Percentiles rank a stretch among this genome's conserved stretches.
These are phyloP conservation scores for Exidia glandulosa DNA, from an alignment of 768 basidiomycete species.

Conservation along the genomic window DNA sequence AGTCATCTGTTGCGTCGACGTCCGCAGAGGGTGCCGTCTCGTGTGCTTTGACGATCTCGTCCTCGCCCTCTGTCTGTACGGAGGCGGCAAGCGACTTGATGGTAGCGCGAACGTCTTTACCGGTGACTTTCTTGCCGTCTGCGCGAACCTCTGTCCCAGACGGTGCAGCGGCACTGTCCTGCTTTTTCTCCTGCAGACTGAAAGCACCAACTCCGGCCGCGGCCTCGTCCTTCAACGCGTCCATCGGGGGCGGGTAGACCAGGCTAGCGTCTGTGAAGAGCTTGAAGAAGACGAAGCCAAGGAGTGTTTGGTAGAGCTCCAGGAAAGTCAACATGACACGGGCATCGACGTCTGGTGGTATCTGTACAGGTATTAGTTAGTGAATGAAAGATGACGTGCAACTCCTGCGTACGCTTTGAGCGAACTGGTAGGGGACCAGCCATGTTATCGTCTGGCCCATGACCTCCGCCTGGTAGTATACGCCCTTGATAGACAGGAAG, in stretches of 20 bases:
- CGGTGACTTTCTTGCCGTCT: conserved; percentile 36
- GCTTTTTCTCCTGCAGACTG: conserved; percentile 45
- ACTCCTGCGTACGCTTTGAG: conserved; percentile 60
- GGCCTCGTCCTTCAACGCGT: conserved; percentile 68
- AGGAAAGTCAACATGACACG: conserved; percentile 97
- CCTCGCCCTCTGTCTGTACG: conserved; percentile 11
- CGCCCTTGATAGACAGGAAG: conserved; percentile 94
- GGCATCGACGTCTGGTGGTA: conserved; percentile 91
- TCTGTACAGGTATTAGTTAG: conserved; percentile 37
- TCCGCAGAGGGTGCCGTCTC: conserved; percentile 28
- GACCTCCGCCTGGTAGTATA: conserved; percentile 95
- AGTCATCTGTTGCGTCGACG: conserved; percentile 67
- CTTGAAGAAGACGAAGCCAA: conserved; percentile 95
- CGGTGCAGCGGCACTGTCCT: conserved; percentile 7
- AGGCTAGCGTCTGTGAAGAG: conserved; percentile 91
- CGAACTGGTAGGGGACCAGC: conserved; percentile 96
- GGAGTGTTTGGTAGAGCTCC: conserved; percentile 92
- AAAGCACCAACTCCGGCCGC: conserved; percentile 87
- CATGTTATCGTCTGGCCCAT: conserved; percentile 89
- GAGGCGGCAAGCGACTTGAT: conserved; percentile 32
- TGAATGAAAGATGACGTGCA: conserved; percentile 2
- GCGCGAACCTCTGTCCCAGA: conserved; percentile 24
- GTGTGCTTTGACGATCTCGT: conserved; percentile 22
- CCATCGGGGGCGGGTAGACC: conserved; percentile 90
- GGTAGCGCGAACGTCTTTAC: conserved; percentile 41